Evolutionary conservation across 1,139 yeast species (phyloP).

Genomic region (Saccharomyces pastorianus): DNA sequence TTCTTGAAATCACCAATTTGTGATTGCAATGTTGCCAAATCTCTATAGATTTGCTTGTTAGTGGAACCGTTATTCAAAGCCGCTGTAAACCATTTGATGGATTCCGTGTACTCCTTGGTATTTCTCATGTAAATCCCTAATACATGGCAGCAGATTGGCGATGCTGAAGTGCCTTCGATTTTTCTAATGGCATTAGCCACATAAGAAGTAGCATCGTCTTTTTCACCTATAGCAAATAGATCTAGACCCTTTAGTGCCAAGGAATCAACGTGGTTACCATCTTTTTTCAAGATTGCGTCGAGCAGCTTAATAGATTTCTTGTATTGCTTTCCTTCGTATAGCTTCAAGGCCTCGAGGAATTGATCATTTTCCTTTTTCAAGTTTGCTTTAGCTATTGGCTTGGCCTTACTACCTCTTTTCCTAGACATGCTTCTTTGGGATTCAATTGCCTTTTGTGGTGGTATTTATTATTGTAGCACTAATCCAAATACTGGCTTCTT

Average conservation of each 20-base stretch:
- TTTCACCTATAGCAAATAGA: conserved; percentile 45
- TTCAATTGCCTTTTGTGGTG: background rate
- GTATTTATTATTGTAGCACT: background rate
- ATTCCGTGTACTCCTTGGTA: conserved; percentile 61
- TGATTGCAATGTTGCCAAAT: conserved; percentile 68
- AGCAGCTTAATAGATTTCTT: conserved; percentile 73
- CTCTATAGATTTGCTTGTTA: conserved; percentile 74
- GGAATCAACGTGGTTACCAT: conserved; percentile 70
- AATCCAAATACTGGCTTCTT: background rate
- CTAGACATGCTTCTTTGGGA: conserved; percentile 14
- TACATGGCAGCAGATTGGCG: conserved; percentile 72
- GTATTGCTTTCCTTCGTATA: conserved; percentile 80
- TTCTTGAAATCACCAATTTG: conserved; percentile 69
- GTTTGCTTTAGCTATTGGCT: conserved; percentile 10
- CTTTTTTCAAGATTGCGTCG: conserved; percentile 71
- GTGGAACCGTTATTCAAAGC: conserved; percentile 74
- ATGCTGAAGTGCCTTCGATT: conserved; percentile 39
- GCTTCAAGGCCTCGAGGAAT: conserved; percentile 73
- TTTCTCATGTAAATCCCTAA: conserved; percentile 77
- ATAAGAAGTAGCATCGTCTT: conserved; percentile 56
- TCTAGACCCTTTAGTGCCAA: conserved; percentile 78
- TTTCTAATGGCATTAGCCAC: conserved; percentile 54
- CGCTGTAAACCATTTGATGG: conserved; percentile 69
- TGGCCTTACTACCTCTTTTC: conserved; percentile 16
- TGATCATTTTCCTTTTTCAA: conserved; percentile 52